Evolutionary conservation across 1,284 basidiomycete genomes (phyloP).

Genomic region (Inonotus hispidus): DNA sequence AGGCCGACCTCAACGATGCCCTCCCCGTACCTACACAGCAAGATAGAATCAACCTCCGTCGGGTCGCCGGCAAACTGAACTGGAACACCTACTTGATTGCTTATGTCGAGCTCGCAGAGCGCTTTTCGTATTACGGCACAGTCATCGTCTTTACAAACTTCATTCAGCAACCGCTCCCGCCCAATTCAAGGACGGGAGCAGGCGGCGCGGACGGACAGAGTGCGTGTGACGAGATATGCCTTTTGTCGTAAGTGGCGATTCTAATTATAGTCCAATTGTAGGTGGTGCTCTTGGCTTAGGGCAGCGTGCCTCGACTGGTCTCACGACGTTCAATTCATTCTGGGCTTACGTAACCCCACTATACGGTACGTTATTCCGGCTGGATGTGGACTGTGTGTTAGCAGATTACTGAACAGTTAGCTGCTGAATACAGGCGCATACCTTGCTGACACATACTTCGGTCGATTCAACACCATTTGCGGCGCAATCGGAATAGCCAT

Average conservation of each 20-base stretch:
- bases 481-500: conserved; percentile 50
- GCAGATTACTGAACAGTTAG: too few species aligned
- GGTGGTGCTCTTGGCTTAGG: conserved; percentile 64
- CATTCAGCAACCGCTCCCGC: conserved; percentile 65
- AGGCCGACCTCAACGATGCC: conserved; percentile 31
- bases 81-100: conserved; percentile 69
- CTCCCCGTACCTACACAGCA: conserved; percentile 67
- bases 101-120: conserved; percentile 65
- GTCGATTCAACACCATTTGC: conserved; percentile 70
- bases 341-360: conserved; percentile 60
- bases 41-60: conserved; percentile 54
- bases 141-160: conserved; percentile 69
- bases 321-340: conserved; percentile 60
- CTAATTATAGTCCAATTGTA: conserved; percentile 28
- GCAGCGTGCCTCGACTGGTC: conserved; percentile 63
- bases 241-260: neutral
- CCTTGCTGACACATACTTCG: conserved; percentile 70
- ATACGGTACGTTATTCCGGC: conserved; percentile 32
- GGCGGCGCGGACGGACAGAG: conserved; percentile 42
- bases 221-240: neutral
- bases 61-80: conserved; percentile 57
- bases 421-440: conserved; percentile 50
- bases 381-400: too few species aligned
- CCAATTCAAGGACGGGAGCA: conserved; percentile 64
- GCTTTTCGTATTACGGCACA: conserved; percentile 71